Evolutionary conservation across 2,329 filamentous ascomycete genomes (phyloP).

Genomic region (Aspergillus novoparasiticus): DNA sequence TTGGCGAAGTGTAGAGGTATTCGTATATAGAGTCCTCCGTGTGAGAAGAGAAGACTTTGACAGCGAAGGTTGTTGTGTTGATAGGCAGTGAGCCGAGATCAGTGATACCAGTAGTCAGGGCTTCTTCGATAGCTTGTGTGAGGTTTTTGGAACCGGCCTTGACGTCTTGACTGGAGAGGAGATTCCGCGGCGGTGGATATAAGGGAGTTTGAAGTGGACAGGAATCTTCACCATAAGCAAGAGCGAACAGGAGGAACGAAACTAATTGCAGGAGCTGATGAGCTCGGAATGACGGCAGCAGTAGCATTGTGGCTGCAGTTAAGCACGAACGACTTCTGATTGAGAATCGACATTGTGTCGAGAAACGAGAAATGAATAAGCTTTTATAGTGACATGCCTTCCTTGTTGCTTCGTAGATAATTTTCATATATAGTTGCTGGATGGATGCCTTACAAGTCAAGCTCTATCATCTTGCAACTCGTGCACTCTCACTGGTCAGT

Average conservation of each 20-base stretch:
- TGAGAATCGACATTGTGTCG: neutral
- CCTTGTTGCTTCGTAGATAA: neutral
- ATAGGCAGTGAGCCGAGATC: neutral
- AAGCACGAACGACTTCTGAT: no score
- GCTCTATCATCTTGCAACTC: neutral
- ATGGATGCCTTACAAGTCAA: neutral
- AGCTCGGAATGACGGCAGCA: neutral
- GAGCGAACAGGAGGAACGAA: neutral
- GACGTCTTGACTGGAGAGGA: neutral
- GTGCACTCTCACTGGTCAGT: neutral
- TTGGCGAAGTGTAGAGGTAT: slow-evolving; percentile 40
- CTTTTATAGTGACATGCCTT: neutral
- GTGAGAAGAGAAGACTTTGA: slow-evolving; percentile 41
- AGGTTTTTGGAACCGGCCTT: neutral
- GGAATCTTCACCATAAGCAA: neutral
- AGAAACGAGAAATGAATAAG: no score
- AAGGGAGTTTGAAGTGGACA: neutral
- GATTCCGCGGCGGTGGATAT: neutral
- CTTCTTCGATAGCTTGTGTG: neutral
- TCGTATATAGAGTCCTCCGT: slow-evolving; percentile 28
- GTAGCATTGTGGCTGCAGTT: neutral
- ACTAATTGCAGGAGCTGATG: neutral
- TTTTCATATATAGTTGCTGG: neutral
- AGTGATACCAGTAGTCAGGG: neutral
- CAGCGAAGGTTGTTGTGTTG: slow-evolving; percentile 38